phyloP scores from a whole-genome alignment of 176 grass and related monocot genomes.

The Chloris gayana region DNA sequence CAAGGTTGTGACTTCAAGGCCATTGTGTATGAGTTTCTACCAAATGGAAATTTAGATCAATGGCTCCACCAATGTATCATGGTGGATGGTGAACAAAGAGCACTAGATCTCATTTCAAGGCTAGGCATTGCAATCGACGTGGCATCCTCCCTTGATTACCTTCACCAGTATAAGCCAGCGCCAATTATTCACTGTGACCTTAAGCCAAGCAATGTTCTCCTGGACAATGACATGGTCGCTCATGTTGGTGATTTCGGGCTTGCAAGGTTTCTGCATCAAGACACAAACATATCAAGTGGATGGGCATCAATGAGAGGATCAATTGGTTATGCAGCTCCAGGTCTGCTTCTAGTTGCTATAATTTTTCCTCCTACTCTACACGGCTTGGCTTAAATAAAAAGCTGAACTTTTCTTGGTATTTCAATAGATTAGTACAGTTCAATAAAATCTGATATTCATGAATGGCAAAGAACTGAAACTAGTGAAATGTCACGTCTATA shows the following conservation, averaged over 20 bases:
- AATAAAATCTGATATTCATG: background rate
- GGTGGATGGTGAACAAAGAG: background rate
- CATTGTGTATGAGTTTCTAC: conserved; percentile 21
- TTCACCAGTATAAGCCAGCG: background rate
- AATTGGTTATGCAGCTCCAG: conserved; percentile 29
- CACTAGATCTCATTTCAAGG: background rate
- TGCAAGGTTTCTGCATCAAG: conserved; percentile 21
- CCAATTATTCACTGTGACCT: conserved; percentile 33
- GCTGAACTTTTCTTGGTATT: background rate
- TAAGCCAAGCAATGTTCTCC: conserved; percentile 35
- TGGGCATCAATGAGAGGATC: conserved; percentile 37
- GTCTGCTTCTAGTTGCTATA: background rate
- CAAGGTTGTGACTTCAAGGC: conserved; percentile 18
- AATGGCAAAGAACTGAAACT: background rate
- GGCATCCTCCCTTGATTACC: conserved; percentile 23
- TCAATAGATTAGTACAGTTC: background rate
- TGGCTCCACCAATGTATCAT: background rate
- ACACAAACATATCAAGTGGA: background rate
- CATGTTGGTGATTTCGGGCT: conserved; percentile 34
- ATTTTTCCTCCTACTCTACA: background rate
- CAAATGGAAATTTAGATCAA: conserved; percentile 17
- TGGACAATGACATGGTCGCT: conserved; percentile 22
- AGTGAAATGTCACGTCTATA: background rate
- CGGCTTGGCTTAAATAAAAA: background rate
- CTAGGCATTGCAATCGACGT: background rate